phyloP scores from a whole-genome alignment of 176 grass and related monocot species.

The Aegilops longissima region DNA sequence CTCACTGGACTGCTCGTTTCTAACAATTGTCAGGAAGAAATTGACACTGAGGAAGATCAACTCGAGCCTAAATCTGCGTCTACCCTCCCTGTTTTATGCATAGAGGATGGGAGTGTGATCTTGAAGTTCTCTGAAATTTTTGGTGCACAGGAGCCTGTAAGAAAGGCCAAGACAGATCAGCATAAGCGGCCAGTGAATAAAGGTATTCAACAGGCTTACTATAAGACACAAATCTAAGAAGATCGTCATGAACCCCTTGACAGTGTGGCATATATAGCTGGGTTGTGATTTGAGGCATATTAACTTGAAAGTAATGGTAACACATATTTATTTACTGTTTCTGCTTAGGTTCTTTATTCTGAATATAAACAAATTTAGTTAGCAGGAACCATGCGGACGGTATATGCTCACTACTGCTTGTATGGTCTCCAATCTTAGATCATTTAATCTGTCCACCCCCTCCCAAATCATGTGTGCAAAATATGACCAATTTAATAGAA shows the following conservation, averaged over 20 bases:
- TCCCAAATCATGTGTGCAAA: neutral
- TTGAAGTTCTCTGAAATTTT: slow-evolving; percentile 98
- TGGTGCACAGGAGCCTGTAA: slow-evolving; percentile 70
- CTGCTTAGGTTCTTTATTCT: neutral
- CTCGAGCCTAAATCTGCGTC: slow-evolving; percentile 40
- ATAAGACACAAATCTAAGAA: slow-evolving; percentile 21
- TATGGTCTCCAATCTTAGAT: neutral
- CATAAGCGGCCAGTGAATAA: slow-evolving; percentile 59
- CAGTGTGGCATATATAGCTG: slow-evolving; percentile 13
- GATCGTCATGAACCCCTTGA: neutral
- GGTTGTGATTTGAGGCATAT: slow-evolving; percentile 9
- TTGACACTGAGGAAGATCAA: slow-evolving; percentile 47
- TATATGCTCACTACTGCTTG: neutral
- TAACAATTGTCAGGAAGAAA: slow-evolving; percentile 54
- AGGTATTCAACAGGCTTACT: slow-evolving; percentile 42
- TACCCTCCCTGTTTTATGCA: slow-evolving; percentile 83
- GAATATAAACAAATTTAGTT: slow-evolving; percentile 4
- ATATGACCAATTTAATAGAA: neutral
- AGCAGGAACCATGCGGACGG: neutral
- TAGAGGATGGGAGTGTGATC: slow-evolving; percentile 79
- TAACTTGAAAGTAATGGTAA: slow-evolving; percentile 13
- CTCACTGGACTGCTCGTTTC: slow-evolving; percentile 24
- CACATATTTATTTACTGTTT: neutral
- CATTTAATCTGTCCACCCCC: neutral
- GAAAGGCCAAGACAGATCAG: slow-evolving; percentile 57